Conservation (phyloP, 345 rosid species). For the Brassica incana region DNA sequence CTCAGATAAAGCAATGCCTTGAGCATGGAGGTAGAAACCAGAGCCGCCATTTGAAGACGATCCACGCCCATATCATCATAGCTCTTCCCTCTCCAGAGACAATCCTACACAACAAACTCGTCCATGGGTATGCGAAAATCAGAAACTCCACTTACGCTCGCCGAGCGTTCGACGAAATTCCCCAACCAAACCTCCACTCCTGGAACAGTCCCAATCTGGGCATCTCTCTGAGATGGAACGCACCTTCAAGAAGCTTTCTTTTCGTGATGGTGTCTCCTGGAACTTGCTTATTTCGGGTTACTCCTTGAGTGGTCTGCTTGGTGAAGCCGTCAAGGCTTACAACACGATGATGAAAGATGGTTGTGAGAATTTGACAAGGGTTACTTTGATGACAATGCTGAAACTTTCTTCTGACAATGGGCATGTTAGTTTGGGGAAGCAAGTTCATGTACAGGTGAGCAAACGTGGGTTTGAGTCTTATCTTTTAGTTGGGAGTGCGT, state of each 20-base stretch:
- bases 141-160: slow-evolving; percentile 64
- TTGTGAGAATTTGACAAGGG: slow-evolving; percentile 59
- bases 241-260: slow-evolving; percentile 56
- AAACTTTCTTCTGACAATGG: slow-evolving; percentile 52
- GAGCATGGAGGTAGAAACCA: slow-evolving; percentile 42
- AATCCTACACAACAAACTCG: slow-evolving; percentile 55
- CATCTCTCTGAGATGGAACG: slow-evolving; percentile 49
- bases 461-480: slow-evolving; percentile 65
- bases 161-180: slow-evolving; percentile 60
- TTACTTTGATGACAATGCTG: slow-evolving; percentile 75
- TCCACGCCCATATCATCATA: slow-evolving; percentile 62
- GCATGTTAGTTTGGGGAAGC: slow-evolving; percentile 56
- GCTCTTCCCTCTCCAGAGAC: slow-evolving; percentile 52
- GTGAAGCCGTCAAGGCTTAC: slow-evolving; percentile 57
- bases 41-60: slow-evolving; percentile 46
- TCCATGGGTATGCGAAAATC: slow-evolving; percentile 41
- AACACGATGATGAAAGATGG: slow-evolving; percentile 67
- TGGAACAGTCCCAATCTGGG: slow-evolving; percentile 67
- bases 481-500: slow-evolving; percentile 67
- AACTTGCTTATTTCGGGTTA: slow-evolving; percentile 78
- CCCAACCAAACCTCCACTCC: slow-evolving; percentile 59
- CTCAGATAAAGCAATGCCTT: slow-evolving; percentile 59
- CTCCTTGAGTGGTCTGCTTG: slow-evolving; percentile 49
- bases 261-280: slow-evolving; percentile 75
- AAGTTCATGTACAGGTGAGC: slow-evolving; percentile 69